Evolutionary conservation across 164 flowering plant genomes (phyloP).

Genomic region (Nymphaea colorata): DNA sequence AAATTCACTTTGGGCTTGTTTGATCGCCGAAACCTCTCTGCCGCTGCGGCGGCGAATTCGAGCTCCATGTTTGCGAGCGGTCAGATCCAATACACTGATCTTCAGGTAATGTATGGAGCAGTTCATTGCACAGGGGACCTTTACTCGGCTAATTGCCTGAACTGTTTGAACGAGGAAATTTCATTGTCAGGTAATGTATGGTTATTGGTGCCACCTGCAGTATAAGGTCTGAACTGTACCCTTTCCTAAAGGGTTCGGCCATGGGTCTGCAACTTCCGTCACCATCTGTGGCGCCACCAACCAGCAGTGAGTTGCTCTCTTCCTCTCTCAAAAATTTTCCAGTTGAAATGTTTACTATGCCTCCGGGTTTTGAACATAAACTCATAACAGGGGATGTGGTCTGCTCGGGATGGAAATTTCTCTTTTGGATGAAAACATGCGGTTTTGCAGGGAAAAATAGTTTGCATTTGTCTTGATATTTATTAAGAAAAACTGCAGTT

Average conservation of each 20-base stretch:
- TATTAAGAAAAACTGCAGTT: too few relatives aligned
- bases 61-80: constrained; percentile 3
- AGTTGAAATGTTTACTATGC: too few relatives aligned
- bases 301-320: constrained; percentile 1
- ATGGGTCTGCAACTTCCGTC: background rate
- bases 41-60: background rate
- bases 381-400: too few relatives aligned
- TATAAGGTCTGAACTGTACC: constrained; percentile 12
- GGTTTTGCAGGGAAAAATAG: too few relatives aligned
- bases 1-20: too few relatives aligned
- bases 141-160: constrained; percentile 8
- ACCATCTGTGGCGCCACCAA: background rate
- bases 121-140: constrained; percentile 36
- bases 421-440: too few relatives aligned
- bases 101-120: constrained; percentile 4
- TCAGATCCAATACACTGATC: background rate
- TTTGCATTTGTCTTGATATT: too few relatives aligned
- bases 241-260: background rate
- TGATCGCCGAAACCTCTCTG: background rate
- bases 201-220: constrained; percentile 15
- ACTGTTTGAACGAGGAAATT: constrained; percentile 13
- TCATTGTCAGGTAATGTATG: constrained; percentile 8
- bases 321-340: background rate
- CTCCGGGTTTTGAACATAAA: too few relatives aligned
- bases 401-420: too few relatives aligned